Evolutionary conservation across 306 rosid species (phyloP).

Genomic region (Dalbergia cochinchinensis): DNA sequence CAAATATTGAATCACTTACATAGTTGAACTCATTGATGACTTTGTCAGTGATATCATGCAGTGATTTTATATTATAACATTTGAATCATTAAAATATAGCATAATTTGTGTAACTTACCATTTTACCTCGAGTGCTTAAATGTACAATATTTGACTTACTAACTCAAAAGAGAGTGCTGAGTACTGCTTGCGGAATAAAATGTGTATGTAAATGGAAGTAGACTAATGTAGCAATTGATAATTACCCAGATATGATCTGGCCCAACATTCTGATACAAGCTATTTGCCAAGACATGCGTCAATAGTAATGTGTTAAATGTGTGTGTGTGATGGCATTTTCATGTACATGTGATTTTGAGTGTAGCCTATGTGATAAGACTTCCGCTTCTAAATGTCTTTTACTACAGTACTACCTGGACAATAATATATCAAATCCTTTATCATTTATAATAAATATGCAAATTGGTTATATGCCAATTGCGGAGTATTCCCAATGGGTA

Average conservation of each 20-base stretch:
- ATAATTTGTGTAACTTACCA: constrained; percentile 11
- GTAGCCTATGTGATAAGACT: constrained; percentile 20
- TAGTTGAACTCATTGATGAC: constrained; percentile 32
- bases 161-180: constrained; percentile 8
- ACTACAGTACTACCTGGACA: background rate
- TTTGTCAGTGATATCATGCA: constrained; percentile 4
- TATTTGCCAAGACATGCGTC: background rate
- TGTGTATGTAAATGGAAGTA: constrained; percentile 3
- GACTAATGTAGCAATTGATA: background rate
- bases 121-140: constrained; percentile 18
- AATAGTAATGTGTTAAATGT: background rate
- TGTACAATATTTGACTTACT: background rate
- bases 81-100: constrained; percentile 22
- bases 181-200: constrained; percentile 4
- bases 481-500: constrained; percentile 14
- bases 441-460: constrained; percentile 7
- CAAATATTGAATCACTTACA: constrained; percentile 24
- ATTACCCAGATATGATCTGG: constrained; percentile 12
- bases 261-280: background rate
- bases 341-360: background rate
- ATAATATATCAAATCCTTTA: constrained; percentile 7
- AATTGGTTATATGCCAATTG: constrained; percentile 23
- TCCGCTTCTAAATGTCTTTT: background rate
- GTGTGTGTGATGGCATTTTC: background rate
- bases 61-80: constrained; percentile 35